Percentiles rank a stretch among this genome's conserved stretches.
These are phyloP conservation scores for Pterocarpus santalinus DNA, from an alignment of 306 rosid genomes.

Conservation along the genomic window DNA sequence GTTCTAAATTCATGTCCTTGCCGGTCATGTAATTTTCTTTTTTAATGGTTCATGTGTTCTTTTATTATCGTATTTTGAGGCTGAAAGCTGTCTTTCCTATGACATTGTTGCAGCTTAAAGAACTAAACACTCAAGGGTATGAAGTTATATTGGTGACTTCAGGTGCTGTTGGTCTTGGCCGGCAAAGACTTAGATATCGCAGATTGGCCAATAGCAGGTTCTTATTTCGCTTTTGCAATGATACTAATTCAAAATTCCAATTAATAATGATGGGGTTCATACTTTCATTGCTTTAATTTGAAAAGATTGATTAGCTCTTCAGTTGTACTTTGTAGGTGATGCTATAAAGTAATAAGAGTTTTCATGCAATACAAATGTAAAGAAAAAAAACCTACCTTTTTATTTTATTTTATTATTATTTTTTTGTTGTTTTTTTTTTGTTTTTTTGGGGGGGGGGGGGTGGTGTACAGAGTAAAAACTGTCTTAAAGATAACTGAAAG, in stretches of 20 bases:
- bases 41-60: background rate
- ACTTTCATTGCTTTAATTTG: background rate
- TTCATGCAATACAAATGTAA: background rate
- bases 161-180: slow-evolving; percentile 97
- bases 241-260: slow-evolving; percentile 14
- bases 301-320: background rate
- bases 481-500: background rate
- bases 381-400: background rate
- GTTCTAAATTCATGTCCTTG: background rate
- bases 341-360: background rate
- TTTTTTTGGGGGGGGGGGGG: no score
- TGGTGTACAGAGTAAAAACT: background rate
- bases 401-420: no score
- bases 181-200: slow-evolving; percentile 88
- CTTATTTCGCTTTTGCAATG: slow-evolving; percentile 13
- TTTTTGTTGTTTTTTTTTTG: no score
- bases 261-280: slow-evolving; percentile 21
- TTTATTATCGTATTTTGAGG: background rate
- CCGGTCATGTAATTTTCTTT: background rate
- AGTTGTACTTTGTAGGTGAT: background rate
- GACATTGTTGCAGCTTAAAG: slow-evolving; percentile 72
- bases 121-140: slow-evolving; percentile 75
- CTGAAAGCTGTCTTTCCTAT: background rate
- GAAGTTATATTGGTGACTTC: slow-evolving; percentile 95
- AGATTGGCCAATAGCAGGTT: slow-evolving; percentile 95